Percentiles rank a stretch among this genome's conserved stretches.
Conservation (phyloP, 2,329 filamentous ascomycete genomes). For the Thielaviopsis euricoi region DNA sequence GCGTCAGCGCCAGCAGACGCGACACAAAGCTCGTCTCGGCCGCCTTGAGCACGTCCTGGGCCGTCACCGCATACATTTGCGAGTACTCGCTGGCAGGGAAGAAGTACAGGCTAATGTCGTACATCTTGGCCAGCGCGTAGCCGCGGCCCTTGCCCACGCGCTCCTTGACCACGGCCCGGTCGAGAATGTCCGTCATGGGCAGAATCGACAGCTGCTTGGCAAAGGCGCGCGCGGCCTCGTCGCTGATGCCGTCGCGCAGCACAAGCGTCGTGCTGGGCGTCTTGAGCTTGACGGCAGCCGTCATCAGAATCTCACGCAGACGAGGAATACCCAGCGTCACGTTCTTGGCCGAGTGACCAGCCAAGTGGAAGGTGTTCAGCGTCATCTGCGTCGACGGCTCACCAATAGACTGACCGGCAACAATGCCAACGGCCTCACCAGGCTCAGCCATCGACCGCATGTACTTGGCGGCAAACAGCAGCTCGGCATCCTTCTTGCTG, state of each 20-base stretch:
- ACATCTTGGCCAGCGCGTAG: constrained; percentile 62
- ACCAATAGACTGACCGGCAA: constrained; percentile 90
- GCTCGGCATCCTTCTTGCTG: constrained; percentile 60
- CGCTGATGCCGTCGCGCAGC: constrained; percentile 54
- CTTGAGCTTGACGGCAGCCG: constrained; percentile 72
- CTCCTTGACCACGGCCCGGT: constrained; percentile 68
- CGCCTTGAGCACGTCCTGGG: constrained; percentile 59
- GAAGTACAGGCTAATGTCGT: constrained; percentile 65
- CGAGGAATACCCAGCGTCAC: constrained; percentile 97
- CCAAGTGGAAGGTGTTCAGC: constrained; percentile 97
- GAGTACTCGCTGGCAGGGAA: constrained; percentile 75
- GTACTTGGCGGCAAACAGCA: constrained; percentile 81
- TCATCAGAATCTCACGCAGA: constrained; percentile 96
- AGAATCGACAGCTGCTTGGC: constrained; percentile 84
- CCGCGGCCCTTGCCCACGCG: constrained; percentile 55
- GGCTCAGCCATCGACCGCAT: constrained; percentile 82
- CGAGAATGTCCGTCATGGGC: constrained; percentile 67
- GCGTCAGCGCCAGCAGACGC: constrained; percentile 51
- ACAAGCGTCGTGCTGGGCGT: constrained; percentile 82
- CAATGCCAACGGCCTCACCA: constrained; percentile 90
- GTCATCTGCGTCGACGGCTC: constrained; percentile 99
- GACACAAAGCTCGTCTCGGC: constrained; percentile 70
- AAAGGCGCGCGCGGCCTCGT: constrained; percentile 57
- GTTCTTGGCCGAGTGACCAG: constrained; percentile 95
- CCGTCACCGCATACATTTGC: constrained; percentile 67